Evolutionary conservation across 352 stramenopile genomes (phyloP).

Genomic region (Pythium brachiatum): DNA sequence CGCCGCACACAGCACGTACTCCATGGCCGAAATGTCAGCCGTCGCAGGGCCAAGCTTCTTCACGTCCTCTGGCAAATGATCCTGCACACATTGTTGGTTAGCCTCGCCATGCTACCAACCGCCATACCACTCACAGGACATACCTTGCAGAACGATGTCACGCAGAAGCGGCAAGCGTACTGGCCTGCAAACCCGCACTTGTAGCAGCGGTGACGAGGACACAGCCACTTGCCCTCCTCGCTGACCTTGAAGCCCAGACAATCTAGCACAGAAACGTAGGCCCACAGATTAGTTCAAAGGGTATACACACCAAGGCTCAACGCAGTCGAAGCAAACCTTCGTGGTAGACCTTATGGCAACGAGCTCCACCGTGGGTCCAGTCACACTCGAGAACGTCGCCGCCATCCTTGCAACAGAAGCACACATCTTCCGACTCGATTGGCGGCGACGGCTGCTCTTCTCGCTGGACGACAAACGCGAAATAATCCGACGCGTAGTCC

Average conservation of each 20-base stretch:
- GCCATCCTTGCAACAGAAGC: conserved; percentile 84
- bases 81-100: conserved; percentile 17
- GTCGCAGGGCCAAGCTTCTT: conserved; percentile 43
- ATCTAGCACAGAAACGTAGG: conserved; percentile 37
- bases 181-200: conserved; percentile 55
- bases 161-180: conserved; percentile 66
- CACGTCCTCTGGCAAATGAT: conserved; percentile 46
- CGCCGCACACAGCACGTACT: conserved; percentile 58
- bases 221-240: conserved; percentile 59
- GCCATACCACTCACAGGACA: background rate
- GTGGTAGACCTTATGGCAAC: conserved; percentile 83
- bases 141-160: conserved; percentile 69
- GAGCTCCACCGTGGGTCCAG: conserved; percentile 44
- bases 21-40: conserved; percentile 46
- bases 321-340: conserved; percentile 39
- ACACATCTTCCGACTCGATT: conserved; percentile 74
- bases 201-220: conserved; percentile 65
- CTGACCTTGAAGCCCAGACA: conserved; percentile 63
- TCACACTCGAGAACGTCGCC: conserved; percentile 81
- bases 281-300: no score
- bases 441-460: conserved; percentile 27
- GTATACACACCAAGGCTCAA: no score
- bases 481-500: conserved; percentile 69
- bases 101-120: no score
- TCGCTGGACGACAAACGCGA: conserved; percentile 52